Evolutionary conservation across 2,329 filamentous ascomycete genomes (phyloP), one percentile per base, ranked within the genome.

Genomic region (Cadophora sp.): DNA sequence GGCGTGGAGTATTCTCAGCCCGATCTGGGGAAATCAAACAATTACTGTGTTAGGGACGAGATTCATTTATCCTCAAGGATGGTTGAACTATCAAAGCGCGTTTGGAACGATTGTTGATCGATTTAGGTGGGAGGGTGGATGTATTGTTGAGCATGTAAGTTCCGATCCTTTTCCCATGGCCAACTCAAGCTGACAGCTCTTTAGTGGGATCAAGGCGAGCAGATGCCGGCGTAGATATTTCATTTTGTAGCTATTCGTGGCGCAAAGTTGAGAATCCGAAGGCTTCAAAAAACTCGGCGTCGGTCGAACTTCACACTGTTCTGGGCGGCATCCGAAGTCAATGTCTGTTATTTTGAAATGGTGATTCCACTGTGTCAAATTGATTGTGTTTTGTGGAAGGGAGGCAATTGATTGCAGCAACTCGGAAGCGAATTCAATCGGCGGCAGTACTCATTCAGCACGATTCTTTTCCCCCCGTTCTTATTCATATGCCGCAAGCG

Each of bases 121-220:
- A 43, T 68, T 61, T 60, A 63, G 68, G 19, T 70, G 68, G 68
- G 65, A 70, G 12, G 65, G 12, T 12, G 65, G 68, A 2, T 70
- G 65, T 58, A 70, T 70, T 56, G 65, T 40, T 60, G 68, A 70
- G 46, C 65, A 68, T 63, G 68, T 67, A 29, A 63, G 68, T 64
- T 31, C 14, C 7, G 9, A 12, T 65, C 27, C 19, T 53, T 6
- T 40, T 53, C 14, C 16, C 50, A 29, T n/a, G n/a, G n/a, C n/a
- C n/a, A n/a, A 22, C 31, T 7, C 37, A 6, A 29, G 43, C 46
- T 64, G 11, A 61, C 29, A 43, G 4, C 6, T 7, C 24, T 60
- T 4, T 24, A 70, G 68, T 70, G 68, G 65, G 68, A 70, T 61
- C 65, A 68, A 24, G 68, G 65, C 1, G 68, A 70, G 58, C 50